Percentiles rank a stretch among this genome's conserved stretches.
Conservation (phyloP, 225 moss, liverwort and hornwort genomes). For the Polytrichum commune region DNA sequence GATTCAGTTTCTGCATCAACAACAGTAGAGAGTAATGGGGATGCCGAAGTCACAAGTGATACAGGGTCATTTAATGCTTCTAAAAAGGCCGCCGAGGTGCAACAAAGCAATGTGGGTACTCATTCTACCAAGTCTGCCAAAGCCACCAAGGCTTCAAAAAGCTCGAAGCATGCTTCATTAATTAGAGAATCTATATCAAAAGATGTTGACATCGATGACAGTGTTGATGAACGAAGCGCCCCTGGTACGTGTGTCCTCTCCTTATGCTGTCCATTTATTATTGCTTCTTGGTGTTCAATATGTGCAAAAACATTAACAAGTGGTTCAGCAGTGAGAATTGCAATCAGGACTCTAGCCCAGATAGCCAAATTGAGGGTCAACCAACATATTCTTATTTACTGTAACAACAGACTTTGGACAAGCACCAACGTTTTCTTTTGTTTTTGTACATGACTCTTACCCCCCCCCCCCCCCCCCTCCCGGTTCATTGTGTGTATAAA, state of each 20-base stretch:
- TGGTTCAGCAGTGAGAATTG: too few species aligned
- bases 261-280: neutral
- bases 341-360: too few species aligned
- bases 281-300: neutral
- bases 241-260: conserved; percentile 1
- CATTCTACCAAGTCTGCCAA: neutral
- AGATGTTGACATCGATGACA: conserved; percentile 3
- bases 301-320: too few species aligned
- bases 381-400: too few species aligned
- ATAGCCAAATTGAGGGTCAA: too few species aligned
- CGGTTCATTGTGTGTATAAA: too few species aligned
- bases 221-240: conserved; percentile 1
- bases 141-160: neutral
- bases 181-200: conserved; percentile 8
- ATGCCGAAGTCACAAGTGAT: conserved; percentile 10
- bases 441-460: too few species aligned
- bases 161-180: neutral
- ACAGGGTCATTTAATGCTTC: neutral
- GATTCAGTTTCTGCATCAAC: conserved; percentile 41
- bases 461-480: too few species aligned
- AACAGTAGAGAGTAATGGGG: conserved; percentile 21
- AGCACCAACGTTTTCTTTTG: too few species aligned
- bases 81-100: neutral
- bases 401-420: too few species aligned
- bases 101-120: neutral